These are phyloP conservation scores for Polyplosphaeria fusca DNA, from an alignment of 495 filamentous ascomycete species.

Conservation along the genomic window DNA sequence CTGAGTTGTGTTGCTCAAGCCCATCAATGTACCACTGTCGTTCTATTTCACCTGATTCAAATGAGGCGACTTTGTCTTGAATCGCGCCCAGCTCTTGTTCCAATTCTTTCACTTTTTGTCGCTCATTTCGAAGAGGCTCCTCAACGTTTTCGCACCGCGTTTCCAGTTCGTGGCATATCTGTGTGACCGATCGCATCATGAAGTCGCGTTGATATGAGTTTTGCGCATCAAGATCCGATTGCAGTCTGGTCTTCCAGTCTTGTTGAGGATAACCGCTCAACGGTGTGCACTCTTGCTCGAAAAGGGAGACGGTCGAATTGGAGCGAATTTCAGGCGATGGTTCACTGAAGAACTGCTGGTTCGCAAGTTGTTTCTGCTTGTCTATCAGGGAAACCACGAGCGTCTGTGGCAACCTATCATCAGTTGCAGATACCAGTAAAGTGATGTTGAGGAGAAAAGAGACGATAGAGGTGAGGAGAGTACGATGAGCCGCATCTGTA, in stretches of 20 bases:
- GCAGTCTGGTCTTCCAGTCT: slow-evolving; percentile 27
- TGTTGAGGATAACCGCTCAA: neutral
- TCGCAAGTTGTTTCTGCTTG: slow-evolving; percentile 14
- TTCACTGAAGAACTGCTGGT: no score
- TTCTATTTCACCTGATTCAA: slow-evolving; percentile 28
- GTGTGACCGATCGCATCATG: slow-evolving; percentile 49
- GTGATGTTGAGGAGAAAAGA: no score
- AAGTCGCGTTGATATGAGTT: slow-evolving; percentile 43
- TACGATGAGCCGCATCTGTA: no score
- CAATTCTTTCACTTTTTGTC: slow-evolving; percentile 42
- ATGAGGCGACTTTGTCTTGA: slow-evolving; percentile 7
- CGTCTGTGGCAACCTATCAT: no score
- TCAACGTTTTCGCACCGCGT: slow-evolving; percentile 52
- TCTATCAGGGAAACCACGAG: slow-evolving; percentile 14
- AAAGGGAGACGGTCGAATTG: slow-evolving; percentile 19
- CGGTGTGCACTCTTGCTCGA: slow-evolving; percentile 26
- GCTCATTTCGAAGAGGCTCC: slow-evolving; percentile 49
- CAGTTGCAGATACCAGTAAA: no score
- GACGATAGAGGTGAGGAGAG: no score
- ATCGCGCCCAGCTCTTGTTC: slow-evolving; percentile 28
- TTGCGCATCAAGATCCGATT: slow-evolving; percentile 38
- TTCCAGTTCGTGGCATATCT: slow-evolving; percentile 56
- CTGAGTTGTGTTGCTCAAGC: slow-evolving; percentile 29
- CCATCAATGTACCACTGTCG: slow-evolving; percentile 23
- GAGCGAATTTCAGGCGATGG: no score